A percentile compares a stretch with the other conserved stretches of the same genome.
phyloP scores from a whole-genome alignment of 1,284 basidiomycete species.

The Inonotus hispidus region DNA sequence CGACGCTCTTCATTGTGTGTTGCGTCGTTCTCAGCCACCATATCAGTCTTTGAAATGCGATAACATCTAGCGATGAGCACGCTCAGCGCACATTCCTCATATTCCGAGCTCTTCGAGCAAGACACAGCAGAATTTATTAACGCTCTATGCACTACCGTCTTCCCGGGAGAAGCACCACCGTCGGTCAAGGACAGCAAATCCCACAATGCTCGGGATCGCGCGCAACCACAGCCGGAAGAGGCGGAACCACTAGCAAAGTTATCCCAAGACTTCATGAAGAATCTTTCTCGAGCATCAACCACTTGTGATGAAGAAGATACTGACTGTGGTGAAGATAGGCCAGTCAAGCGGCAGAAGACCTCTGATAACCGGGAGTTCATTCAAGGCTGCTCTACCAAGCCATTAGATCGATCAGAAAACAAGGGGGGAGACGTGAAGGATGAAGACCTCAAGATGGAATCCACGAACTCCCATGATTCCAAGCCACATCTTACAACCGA shows the following conservation, averaged over 20 bases:
- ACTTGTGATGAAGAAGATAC: constrained; percentile 24
- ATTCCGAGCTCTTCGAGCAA: constrained; percentile 34
- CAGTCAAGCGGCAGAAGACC: constrained; percentile 84
- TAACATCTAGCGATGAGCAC: constrained; percentile 6
- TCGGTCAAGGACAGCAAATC: constrained; percentile 10
- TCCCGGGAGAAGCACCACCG: constrained; percentile 40
- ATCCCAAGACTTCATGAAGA: constrained; percentile 13
- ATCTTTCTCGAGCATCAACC: constrained; percentile 17
- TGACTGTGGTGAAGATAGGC: constrained; percentile 72
- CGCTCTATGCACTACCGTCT: constrained; percentile 39
- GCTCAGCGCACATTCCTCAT: constrained; percentile 11
- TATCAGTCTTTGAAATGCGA: neutral
- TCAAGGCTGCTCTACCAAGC: constrained; percentile 8
- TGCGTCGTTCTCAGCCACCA: neutral
- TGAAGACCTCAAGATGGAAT: neutral
- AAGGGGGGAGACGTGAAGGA: neutral
- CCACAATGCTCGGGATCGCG: neutral
- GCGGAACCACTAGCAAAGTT: constrained; percentile 16
- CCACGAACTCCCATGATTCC: constrained; percentile 12
- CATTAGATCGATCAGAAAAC: neutral
- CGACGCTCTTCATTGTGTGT: neutral
- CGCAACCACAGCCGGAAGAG: neutral
- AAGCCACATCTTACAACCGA: constrained; percentile 39
- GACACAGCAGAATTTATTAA: constrained; percentile 52
- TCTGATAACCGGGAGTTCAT: constrained; percentile 45